These are phyloP conservation scores for Oidium heveae DNA, from an alignment of 2,329 filamentous ascomycete genomes.

Conservation along the genomic window DNA sequence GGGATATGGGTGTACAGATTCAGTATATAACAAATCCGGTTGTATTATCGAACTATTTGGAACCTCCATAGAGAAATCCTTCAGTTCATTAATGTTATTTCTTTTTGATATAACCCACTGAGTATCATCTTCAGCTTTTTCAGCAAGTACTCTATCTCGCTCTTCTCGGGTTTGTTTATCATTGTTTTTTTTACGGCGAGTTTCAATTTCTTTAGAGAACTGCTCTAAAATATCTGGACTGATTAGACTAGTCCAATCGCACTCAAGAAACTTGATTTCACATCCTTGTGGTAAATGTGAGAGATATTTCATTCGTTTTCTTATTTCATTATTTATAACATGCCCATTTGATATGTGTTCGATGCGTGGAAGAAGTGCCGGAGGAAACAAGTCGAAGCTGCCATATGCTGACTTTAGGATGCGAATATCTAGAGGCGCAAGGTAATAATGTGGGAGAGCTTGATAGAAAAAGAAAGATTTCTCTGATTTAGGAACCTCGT, in stretches of 20 bases:
- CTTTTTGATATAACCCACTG: constrained; percentile 28
- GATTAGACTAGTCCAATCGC: constrained; percentile 51
- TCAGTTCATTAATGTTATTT: constrained; percentile 41
- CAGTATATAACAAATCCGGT: constrained; percentile 23
- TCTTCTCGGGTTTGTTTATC: constrained; percentile 48
- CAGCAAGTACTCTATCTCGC: constrained; percentile 40
- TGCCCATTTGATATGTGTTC: constrained; percentile 48
- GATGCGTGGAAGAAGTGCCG: constrained; percentile 43
- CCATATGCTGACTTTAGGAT: constrained; percentile 49
- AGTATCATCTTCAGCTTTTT: constrained; percentile 42
- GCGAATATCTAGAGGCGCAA: constrained; percentile 47
- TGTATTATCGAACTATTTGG: constrained; percentile 2
- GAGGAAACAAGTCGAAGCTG: constrained; percentile 38
- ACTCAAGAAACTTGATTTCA: constrained; percentile 48
- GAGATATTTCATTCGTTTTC: constrained; percentile 45
- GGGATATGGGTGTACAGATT: constrained; percentile 36
- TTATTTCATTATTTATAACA: constrained; percentile 43
- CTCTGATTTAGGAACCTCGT: constrained; percentile 10
- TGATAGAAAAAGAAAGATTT: constrained; percentile 45
- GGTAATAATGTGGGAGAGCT: constrained; percentile 43
- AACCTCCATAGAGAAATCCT: constrained; percentile 20
- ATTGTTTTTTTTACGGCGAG: constrained; percentile 33
- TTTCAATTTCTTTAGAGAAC: constrained; percentile 37
- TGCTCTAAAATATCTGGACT: constrained; percentile 30
- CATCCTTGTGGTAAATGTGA: constrained; percentile 46